Percentiles rank a stretch among this genome's conserved stretches.
Evolutionary conservation across 2,329 filamentous ascomycete genomes (phyloP).

Genomic region (Lachnellula cervina): DNA sequence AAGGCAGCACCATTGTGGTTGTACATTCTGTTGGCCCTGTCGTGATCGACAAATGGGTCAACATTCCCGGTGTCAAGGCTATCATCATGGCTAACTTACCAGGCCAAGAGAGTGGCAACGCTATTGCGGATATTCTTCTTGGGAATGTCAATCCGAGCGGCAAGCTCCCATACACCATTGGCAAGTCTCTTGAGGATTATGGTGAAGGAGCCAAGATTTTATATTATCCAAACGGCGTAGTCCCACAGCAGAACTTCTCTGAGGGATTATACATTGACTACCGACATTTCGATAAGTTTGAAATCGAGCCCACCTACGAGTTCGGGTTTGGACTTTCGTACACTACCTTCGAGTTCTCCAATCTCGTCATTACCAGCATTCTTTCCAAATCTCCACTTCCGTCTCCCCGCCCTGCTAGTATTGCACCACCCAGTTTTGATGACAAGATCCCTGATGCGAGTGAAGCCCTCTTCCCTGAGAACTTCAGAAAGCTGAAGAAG

Average conservation of each 20-base stretch:
- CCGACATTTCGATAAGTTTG: conserved; percentile 75
- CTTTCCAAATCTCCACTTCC: conserved; percentile 31
- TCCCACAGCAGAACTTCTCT: conserved; percentile 76
- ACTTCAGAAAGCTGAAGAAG: conserved; percentile 52
- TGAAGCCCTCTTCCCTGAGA: conserved; percentile 50
- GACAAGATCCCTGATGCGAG: conserved; percentile 44
- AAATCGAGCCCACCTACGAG: conserved; percentile 71
- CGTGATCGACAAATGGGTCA: conserved; percentile 73
- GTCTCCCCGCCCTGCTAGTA: conserved; percentile 32
- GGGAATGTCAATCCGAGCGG: conserved; percentile 66
- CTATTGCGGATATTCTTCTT: conserved; percentile 73
- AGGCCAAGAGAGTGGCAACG: conserved; percentile 80
- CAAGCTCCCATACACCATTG: conserved; percentile 84
- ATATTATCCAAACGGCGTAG: conserved; percentile 61
- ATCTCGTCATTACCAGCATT: conserved; percentile 40
- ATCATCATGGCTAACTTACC: conserved; percentile 82
- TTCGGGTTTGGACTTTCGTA: conserved; percentile 82
- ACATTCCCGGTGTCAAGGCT: conserved; percentile 70
- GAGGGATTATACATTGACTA: conserved; percentile 89
- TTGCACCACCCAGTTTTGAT: conserved; percentile 45
- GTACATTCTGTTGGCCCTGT: conserved; percentile 83
- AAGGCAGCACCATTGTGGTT: conserved; percentile 72
- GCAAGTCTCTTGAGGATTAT: conserved; percentile 68
- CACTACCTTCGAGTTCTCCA: conserved; percentile 54
- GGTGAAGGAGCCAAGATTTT: conserved; percentile 66